Evolutionary conservation across 2,329 filamentous ascomycete species (phyloP), one percentile per base, ranked within the genome.

Genomic region (Botrytis squamosa): DNA sequence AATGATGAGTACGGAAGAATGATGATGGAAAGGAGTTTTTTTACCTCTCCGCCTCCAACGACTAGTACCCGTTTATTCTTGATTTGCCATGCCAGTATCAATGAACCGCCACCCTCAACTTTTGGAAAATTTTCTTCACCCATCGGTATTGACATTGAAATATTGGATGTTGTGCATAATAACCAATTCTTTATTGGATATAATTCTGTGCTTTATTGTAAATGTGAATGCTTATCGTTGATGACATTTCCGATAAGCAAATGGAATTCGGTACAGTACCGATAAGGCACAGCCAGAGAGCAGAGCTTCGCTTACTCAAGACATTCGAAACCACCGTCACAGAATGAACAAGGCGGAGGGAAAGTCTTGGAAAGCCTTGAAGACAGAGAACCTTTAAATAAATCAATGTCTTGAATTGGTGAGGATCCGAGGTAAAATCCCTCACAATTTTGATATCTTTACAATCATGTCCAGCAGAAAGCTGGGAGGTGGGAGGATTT

Each of bases 31-130:
- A 42, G 25, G 33, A n/a, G 9, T 7, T 25, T 33, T 33, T 77
- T 76, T 85, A 97, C 95, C 88, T 98, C 95, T 83, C 96, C 96
- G 79, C 95, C 96, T 77, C 96, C 96, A 12, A 99, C 90, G 7
- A 99, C 93, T n/a, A 99, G 85, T 25, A 98, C 92, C 77, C 90
- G 90, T 84, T 97, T 98, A 82, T 91, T 91, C 81, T 90, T 92
- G 80, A 97, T 91, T 85, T 98, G 96, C 95, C 95, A 99, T 81
- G 96, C 96, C 70, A 99, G 86, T 76, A 99, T 96, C 77, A 99
- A 85, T 75, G 95, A 98, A 74, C 95, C 96, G 70, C 95, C 95
- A 73, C 94, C 93, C 83, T 98, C 91, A 42, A 98, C 89, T 76
- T 92, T 86, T 73, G 95, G 94, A 81, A 93, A 98, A 69, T 88